These are phyloP conservation scores for Phialophora macrospora DNA, from an alignment of 2,329 filamentous ascomycete genomes.

Conservation along the genomic window DNA sequence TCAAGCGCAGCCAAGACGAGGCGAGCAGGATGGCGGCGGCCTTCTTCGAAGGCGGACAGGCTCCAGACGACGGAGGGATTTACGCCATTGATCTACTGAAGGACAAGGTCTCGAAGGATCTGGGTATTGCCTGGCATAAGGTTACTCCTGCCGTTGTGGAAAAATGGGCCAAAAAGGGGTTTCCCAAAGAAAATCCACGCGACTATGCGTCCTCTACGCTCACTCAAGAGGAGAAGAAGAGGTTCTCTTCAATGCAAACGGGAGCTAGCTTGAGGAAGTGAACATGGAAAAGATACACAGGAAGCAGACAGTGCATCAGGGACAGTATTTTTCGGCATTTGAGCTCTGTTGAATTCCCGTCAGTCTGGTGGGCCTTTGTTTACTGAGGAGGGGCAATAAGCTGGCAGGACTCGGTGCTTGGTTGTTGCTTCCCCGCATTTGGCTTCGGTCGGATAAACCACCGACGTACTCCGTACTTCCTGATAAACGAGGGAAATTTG, in stretches of 20 bases:
- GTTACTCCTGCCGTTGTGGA: constrained; percentile 23
- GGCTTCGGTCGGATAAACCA: constrained; percentile 1
- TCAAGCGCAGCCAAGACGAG: constrained; percentile 2
- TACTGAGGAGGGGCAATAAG: too few relatives aligned
- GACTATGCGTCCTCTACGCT: background rate
- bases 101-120: constrained; percentile 30
- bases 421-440: constrained; percentile 12
- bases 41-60: constrained; percentile 16
- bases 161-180: constrained; percentile 22
- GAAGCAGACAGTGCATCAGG: background rate
- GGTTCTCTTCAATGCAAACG: background rate
- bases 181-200: constrained; percentile 10
- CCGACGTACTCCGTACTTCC: background rate
- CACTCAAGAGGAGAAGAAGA: constrained; percentile 1
- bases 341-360: background rate
- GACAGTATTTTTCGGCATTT: background rate
- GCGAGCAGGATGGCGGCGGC: constrained; percentile 8
- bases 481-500: background rate
- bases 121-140: constrained; percentile 30
- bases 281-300: background rate
- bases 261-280: constrained; percentile 4
- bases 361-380: background rate
- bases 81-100: constrained; percentile 2
- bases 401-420: too few relatives aligned
- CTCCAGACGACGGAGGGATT: constrained; percentile 2